Base-by-base conservation (phyloP, 371 early-diverging fungal species). In the Chytridium lagenaria region DNA sequence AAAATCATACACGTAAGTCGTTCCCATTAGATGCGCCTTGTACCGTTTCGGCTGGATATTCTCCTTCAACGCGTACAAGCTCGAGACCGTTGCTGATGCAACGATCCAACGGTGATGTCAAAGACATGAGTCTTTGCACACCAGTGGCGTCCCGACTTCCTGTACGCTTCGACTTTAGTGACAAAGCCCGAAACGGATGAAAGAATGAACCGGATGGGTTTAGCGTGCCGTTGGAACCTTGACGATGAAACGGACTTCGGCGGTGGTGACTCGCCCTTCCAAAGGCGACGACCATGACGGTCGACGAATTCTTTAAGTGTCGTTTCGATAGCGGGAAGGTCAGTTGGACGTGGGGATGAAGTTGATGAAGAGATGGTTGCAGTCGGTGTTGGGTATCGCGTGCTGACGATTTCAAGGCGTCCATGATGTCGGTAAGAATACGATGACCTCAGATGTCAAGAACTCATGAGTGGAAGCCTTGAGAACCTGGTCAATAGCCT, bases 1-100 rank as follows among this genome's bases (percentile, higher is more conserved):
- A 90, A 96, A 98, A 78, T 98, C 99, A 76, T 98, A 97, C 37
- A 98, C 95, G 75, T 96, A 98, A 26, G 98, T 96, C 16, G 99
- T 98, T 52, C 96, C 98, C 93, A 97, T 93, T 75, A 95, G 84
- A 73, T 98, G 97, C 68, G 97, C 98, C 90, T 95, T 94, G 89
- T 96, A 95, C 77, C 98, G 95, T 72, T 94, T 93, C 71, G 97
- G 96, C 87, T 98, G 98, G 70, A 98, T 90, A 89, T 92, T 90
- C 80, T 95, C 96, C 90, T 95, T 96, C 76, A 94, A 92, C 67
- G 93, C 91, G 77, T 98, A 96, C 77, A 92, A 93, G 61, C 91
- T 90, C 64, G 87, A 84, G 55, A 94, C 92, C 33, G 90, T 80
- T 91, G 89, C 75, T 92, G 88, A 79, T 98, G 95, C 84, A 92